Base-by-base conservation (phyloP, 805 yeast species). In the Brettanomyces naardenensis region DNA sequence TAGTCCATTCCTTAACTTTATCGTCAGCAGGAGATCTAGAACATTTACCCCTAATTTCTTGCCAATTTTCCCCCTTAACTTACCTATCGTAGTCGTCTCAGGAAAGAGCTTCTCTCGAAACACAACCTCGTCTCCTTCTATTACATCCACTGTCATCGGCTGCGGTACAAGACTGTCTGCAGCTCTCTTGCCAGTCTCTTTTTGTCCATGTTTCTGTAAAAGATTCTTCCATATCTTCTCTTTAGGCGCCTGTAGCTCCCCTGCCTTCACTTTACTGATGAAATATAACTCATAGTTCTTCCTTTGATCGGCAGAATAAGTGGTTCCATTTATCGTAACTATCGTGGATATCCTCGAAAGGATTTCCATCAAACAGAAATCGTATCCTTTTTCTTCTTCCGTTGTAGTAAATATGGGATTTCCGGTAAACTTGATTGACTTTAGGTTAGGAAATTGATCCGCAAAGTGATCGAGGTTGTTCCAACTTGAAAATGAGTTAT, bases 201-300 rank as follows among this genome's bases (percentile, higher is more conserved):
- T 15, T 7, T 64, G 42, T 2, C 50, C 57, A 49, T 77, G 63
- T 38, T 59, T 61, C 3, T 41, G 29, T 7, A 60, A 49, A n/a
- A 75, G 63, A 19, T 54, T 26, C 3, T 35, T 31, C 81, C 82
- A 79, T 21, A 71, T 51, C 15, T 25, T n/a, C 3, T 46, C 20
- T 19, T 39, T 39, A 2, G 39, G 26, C 29, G 58, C 46, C 30
- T 35, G 30, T 35, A 62, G 46, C 5, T 56, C 52, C 5, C 51
- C 50, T 15, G 49, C 42, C n/a, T 48, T 51, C 0, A 82, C 73
- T 43, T 66, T 66, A 4, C 77, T 65, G 21, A 82, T 61, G 42
- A 82, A 77, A 51, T 71, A 85, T 4, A 83, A 52, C 53, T 87
- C 95, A 1, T 84, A 80, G 45, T 79, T 82, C 5, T 41, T 45